Conservation (phyloP, 2,329 filamentous ascomycete species). For the Iodosphaeria phyllophila region DNA sequence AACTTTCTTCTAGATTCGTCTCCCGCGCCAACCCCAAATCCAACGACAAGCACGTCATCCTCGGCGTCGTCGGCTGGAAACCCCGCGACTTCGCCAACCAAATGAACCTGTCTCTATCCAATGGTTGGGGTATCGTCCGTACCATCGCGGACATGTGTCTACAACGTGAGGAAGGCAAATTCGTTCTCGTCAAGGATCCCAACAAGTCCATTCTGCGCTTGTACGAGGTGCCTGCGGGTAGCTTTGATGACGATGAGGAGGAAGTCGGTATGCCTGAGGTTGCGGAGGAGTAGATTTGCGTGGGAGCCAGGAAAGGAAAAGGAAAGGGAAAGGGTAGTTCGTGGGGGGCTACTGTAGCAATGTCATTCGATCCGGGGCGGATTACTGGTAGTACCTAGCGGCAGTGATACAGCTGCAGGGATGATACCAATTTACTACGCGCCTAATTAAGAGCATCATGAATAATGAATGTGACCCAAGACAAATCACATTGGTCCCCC, state of each 20-base stretch:
- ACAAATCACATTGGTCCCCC: too few relatives aligned
- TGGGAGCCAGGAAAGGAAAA: too few relatives aligned
- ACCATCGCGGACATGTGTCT: constrained; percentile 93
- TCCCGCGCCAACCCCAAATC: constrained; percentile 83
- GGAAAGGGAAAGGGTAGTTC: too few relatives aligned
- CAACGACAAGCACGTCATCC: constrained; percentile 84
- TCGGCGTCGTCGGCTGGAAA: constrained; percentile 95
- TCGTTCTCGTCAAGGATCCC: constrained; percentile 71
- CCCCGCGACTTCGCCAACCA: constrained; percentile 89
- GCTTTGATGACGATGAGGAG: constrained; percentile 73
- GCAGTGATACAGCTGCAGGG: too few relatives aligned
- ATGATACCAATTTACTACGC: too few relatives aligned
- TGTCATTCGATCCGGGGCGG: too few relatives aligned
- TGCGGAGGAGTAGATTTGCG: constrained; percentile 15
- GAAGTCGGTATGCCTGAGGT: constrained; percentile 31
- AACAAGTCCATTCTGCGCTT: constrained; percentile 91
- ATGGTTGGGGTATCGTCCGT: constrained; percentile 97
- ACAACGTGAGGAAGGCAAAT: constrained; percentile 62
- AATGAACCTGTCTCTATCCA: constrained; percentile 94
- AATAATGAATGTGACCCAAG: too few relatives aligned
- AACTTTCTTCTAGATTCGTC: constrained; percentile 49
- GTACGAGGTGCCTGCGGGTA: constrained; percentile 75
- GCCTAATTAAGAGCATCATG: too few relatives aligned
- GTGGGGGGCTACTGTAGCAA: too few relatives aligned
- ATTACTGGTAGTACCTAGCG: too few relatives aligned